phyloP scores from a whole-genome alignment of 2,329 filamentous ascomycete species.

The Colletotrichum falcatum region DNA sequence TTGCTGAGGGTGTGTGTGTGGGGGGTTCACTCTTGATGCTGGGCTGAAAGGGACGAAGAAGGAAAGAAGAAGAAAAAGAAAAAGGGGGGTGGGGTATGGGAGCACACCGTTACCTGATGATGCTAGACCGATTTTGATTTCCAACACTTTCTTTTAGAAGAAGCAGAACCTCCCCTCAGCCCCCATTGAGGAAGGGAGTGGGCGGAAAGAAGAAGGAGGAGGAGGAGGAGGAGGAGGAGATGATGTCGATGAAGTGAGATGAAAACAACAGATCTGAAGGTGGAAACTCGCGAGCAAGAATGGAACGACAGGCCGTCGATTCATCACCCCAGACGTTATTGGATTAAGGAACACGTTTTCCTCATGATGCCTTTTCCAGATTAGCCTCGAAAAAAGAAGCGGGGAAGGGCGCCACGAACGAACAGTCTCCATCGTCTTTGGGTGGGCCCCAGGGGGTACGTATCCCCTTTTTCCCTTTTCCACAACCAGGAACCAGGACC shows the following conservation, averaged over 20 bases:
- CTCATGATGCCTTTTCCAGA: not conserved
- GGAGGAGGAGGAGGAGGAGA: too few relatives aligned
- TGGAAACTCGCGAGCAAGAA: not conserved
- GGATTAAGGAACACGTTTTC: not conserved
- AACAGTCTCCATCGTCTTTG: not conserved
- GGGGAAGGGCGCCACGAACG: not conserved
- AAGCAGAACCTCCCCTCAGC: not conserved
- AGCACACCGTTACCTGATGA: not conserved
- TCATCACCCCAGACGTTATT: constrained; percentile 14
- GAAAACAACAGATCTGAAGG: not conserved
- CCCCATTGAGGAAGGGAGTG: not conserved
- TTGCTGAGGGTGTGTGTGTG: not conserved
- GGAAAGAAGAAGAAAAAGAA: too few relatives aligned
- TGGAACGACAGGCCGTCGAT: constrained; percentile 5
- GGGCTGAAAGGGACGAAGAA: not conserved
- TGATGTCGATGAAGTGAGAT: too few relatives aligned
- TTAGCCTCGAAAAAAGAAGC: not conserved
- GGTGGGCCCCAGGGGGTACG: not conserved
- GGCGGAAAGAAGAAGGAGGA: not conserved
- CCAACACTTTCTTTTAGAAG: not conserved
- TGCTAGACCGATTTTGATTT: not conserved
- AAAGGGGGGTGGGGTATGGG: not conserved
- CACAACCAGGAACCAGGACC: too few relatives aligned
- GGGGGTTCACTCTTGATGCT: not conserved
- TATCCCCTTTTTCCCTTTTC: not conserved